Percentiles rank a stretch among this genome's conserved stretches.
phyloP scores from a whole-genome alignment of 169 alveolate species.

The Prorocentrum cordatum region DNA sequence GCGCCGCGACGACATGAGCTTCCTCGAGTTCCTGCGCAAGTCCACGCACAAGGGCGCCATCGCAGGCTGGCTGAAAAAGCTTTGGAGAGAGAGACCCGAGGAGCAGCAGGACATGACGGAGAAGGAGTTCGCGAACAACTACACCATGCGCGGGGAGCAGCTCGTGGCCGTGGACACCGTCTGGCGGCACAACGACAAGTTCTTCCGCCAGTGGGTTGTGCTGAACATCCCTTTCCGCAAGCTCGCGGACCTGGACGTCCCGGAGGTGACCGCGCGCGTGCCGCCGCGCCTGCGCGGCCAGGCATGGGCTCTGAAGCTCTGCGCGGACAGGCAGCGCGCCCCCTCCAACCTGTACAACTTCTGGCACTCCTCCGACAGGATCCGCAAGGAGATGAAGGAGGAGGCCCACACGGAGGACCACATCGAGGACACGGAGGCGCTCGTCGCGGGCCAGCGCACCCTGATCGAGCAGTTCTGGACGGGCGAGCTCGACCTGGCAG shows the following conservation, averaged over 20 bases:
- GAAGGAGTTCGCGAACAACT: not conserved
- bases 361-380: not conserved
- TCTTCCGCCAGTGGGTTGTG: conserved; percentile 31
- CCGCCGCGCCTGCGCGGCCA: no score
- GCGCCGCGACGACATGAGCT: no score
- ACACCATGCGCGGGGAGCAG: not conserved
- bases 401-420: not conserved
- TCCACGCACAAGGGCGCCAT: not conserved
- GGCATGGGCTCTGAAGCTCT: no score
- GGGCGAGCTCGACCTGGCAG: not conserved
- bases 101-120: not conserved
- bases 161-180: not conserved
- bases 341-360: not conserved
- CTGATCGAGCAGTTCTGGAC: not conserved
- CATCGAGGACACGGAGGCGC: not conserved
- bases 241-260: not conserved
- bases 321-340: not conserved
- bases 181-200: not conserved
- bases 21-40: not conserved
- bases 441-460: not conserved
- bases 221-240: not conserved
- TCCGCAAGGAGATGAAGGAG: not conserved
- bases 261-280: not conserved
- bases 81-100: no score
- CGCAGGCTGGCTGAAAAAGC: not conserved